Evolutionary conservation across 176 grass and related monocot species (phyloP), one percentile per base, ranked within the genome.

Genomic region (Microstegium vimineum): DNA sequence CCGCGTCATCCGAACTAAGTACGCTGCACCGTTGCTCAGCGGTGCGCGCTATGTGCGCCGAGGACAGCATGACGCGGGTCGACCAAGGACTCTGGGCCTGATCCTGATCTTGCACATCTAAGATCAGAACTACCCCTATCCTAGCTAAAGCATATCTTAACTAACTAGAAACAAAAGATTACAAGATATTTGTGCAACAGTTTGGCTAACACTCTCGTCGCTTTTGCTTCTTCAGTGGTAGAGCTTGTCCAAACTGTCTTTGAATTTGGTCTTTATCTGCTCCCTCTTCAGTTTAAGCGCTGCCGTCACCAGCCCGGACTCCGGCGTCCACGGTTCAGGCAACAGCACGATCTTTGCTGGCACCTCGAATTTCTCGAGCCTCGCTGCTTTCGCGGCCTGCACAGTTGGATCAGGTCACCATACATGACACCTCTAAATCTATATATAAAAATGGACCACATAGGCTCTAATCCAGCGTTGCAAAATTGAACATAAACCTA

Each of bases 221-320:
- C 15, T 36, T 15, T 14, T 3, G 52, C 15, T 36, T 15, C 41
- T 34, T 91, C 80, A 94, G 41, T 89, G 76, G 54, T 91, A 89
- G 5, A 91, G 77, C 54, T 75, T 89, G 80, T 85, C 51, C 35
- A 94, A 42, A 41, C 87, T 84, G 36, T 89, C 81, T 69, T 89
- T 91, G 42, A 91, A 94, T 85, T 89, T 94, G 66, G 60, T 65
- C 84, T 94, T 94, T 66, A 94, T 18, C n/a, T 81, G 77, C 57
- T 97, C 94, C 80, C 91, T 91, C 81, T 97, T 97, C 40, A 93
- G 75, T 73, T 97, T 93, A 34, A 97, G 82, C 2, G 89, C 94
- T 3, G 89, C 94, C 1, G 94, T 93, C 60, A 97, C 91, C 18
- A 97, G 78, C 38, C 94, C 94, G 26, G 94, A 81, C 56, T 97